Conservation (phyloP, 2,329 filamentous ascomycete genomes). For the Fusarium burgessii region DNA sequence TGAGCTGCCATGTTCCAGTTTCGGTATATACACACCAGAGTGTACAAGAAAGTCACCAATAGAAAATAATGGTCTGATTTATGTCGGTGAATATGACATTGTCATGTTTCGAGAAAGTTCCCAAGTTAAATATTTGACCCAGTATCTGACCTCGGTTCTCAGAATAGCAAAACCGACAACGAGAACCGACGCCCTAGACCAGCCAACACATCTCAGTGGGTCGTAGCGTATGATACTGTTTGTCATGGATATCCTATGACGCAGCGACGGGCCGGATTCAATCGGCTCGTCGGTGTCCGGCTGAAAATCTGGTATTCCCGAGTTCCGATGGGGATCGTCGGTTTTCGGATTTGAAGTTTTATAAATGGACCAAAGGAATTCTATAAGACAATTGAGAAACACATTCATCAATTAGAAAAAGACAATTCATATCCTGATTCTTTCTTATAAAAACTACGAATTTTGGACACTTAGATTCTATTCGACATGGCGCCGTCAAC, state of each 20-base stretch:
- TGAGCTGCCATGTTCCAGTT: not conserved
- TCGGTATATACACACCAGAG: not conserved
- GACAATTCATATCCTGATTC: no score
- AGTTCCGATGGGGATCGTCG: conserved; percentile 20
- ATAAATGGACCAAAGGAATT: conserved; percentile 3
- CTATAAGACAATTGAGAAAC: accelerated
- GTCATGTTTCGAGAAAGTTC: not conserved
- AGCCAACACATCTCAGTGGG: not conserved
- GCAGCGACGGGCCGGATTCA: conserved; percentile 6
- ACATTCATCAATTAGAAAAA: accelerated
- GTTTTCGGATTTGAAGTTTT: conserved; percentile 22
- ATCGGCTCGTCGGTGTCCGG: conserved; percentile 21
- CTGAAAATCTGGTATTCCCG: conserved; percentile 14
- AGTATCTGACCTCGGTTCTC: not conserved
- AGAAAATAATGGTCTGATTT: not conserved
- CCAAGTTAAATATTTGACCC: conserved; percentile 6
- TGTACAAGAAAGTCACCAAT: accelerated
- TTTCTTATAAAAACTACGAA: accelerated
- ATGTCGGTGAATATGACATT: not conserved
- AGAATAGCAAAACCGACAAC: not conserved
- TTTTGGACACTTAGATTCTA: accelerated
- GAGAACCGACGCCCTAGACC: not conserved
- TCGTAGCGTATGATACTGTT: not conserved
- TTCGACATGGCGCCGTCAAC: conserved; percentile 6
- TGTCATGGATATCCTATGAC: conserved; percentile 1